Percentiles rank a stretch among this genome's conserved stretches.
phyloP scores from a whole-genome alignment of 1,139 yeast genomes.

The Ogataea hybrid region DNA sequence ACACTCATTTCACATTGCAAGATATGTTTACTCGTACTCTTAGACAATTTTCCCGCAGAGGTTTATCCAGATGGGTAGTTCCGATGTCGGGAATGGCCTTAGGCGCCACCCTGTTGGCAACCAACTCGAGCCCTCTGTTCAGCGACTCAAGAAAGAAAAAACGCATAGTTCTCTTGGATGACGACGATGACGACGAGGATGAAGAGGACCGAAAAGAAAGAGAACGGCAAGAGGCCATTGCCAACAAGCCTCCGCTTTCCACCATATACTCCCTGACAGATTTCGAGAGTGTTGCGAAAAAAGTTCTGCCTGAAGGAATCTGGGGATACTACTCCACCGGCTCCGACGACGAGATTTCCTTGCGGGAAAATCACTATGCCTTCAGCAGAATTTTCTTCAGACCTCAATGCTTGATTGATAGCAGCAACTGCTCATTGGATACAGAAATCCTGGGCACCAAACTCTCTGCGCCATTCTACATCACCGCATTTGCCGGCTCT shows the following conservation, averaged over 20 bases:
- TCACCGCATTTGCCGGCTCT: conserved; percentile 68
- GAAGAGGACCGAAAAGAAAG: conserved; percentile 28
- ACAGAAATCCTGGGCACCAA: conserved; percentile 43
- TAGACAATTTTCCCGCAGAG: neutral
- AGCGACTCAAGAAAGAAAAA: conserved; percentile 23
- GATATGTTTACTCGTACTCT: conserved; percentile 4
- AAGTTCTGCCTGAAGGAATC: conserved; percentile 32
- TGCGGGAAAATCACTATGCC: conserved; percentile 39
- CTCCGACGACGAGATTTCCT: conserved; percentile 37
- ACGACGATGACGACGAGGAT: conserved; percentile 28
- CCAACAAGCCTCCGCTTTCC: conserved; percentile 34
- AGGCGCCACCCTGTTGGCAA: conserved; percentile 2
- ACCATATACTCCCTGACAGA: conserved; percentile 36
- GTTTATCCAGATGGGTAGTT: neutral
- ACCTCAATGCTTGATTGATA: conserved; percentile 45
- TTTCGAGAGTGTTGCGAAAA: conserved; percentile 37
- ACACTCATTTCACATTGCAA: neutral
- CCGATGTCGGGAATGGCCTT: conserved; percentile 7
- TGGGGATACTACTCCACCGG: conserved; percentile 39
- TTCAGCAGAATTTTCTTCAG: conserved; percentile 41
- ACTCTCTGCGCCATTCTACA: conserved; percentile 54
- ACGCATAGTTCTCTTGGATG: conserved; percentile 22
- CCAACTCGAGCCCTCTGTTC: conserved; percentile 9
- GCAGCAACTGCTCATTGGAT: conserved; percentile 36
- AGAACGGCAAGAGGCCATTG: conserved; percentile 23